These are phyloP conservation scores for Golubevia sp. DNA, from an alignment of 1,284 basidiomycete genomes.

Conservation along the genomic window DNA sequence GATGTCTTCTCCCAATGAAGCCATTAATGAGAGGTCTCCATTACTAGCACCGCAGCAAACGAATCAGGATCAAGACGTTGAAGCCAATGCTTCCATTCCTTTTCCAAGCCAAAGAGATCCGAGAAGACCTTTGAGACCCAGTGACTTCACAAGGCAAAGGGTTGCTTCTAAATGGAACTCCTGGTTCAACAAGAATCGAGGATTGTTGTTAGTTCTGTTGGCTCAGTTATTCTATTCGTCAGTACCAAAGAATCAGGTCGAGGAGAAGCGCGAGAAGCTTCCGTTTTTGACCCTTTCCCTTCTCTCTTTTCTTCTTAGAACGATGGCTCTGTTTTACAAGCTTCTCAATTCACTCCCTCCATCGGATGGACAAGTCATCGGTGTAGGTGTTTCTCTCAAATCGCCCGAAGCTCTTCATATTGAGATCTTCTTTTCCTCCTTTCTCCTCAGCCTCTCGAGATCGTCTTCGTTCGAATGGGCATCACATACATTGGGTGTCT, in stretches of 20 bases:
- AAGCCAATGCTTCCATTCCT: slow-evolving; percentile 7
- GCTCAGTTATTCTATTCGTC: slow-evolving; percentile 26
- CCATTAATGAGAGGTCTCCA: too few relatives aligned
- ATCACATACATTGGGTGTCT: slow-evolving; percentile 59
- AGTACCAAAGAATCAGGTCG: neutral
- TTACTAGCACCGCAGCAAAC: too few relatives aligned
- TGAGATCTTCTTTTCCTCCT: too few relatives aligned
- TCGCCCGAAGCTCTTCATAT: too few relatives aligned
- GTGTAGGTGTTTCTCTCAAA: slow-evolving; percentile 11
- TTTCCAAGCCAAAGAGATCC: slow-evolving; percentile 30
- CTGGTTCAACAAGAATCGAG: slow-evolving; percentile 20
- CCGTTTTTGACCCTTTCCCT: slow-evolving; percentile 58
- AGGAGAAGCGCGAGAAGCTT: too few relatives aligned
- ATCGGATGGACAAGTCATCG: slow-evolving; percentile 67
- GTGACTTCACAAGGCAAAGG: slow-evolving; percentile 17
- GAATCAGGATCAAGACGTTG: too few relatives aligned
- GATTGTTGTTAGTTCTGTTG: slow-evolving; percentile 22
- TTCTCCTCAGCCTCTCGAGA: slow-evolving; percentile 61
- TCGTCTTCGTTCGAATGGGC: slow-evolving; percentile 67
- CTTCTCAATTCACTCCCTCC: slow-evolving; percentile 68
- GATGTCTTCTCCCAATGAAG: too few relatives aligned
- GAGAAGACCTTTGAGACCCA: slow-evolving; percentile 22
- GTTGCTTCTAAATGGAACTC: slow-evolving; percentile 6
- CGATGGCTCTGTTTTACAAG: slow-evolving; percentile 71
- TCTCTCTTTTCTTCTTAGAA: slow-evolving; percentile 67